A percentile compares a stretch with the other conserved stretches of the same genome.
These are phyloP conservation scores for Pythium pyrilobum DNA, from an alignment of 352 stramenopile genomes.

Conservation along the genomic window DNA sequence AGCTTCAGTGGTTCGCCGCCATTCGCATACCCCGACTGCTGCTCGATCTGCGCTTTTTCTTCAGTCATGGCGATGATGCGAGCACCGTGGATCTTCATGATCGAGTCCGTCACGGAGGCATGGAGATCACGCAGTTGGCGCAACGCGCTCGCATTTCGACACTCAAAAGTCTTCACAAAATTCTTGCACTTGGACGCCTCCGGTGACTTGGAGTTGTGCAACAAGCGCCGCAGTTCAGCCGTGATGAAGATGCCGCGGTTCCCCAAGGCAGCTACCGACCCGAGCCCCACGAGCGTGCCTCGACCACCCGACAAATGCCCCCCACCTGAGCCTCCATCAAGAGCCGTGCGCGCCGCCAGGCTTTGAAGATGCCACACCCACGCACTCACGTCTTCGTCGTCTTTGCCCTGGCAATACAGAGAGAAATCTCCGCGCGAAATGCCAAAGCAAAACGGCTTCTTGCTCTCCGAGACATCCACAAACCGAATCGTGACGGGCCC, in stretches of 20 bases:
- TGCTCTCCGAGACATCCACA: conserved; percentile 70
- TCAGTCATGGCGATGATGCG: conserved; percentile 56
- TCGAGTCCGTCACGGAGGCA: conserved; percentile 43
- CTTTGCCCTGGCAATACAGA: conserved; percentile 70
- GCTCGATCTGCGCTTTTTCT: conserved; percentile 32
- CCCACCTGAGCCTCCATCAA: conserved; percentile 17
- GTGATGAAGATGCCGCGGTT: conserved; percentile 77
- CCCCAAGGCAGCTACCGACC: conserved; percentile 32
- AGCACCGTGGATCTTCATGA: conserved; percentile 55
- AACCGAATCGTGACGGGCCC: conserved; percentile 66
- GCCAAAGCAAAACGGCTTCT: conserved; percentile 83
- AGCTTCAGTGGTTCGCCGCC: conserved; percentile 32
- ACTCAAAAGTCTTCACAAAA: conserved; percentile 62
- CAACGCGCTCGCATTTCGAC: conserved; percentile 31
- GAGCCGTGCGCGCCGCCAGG: conserved; percentile 26
- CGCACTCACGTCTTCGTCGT: conserved; percentile 81
- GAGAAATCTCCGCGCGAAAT: conserved; percentile 64
- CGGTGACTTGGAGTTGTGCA: conserved; percentile 73
- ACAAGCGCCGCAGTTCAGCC: conserved; percentile 64
- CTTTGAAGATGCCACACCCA: conserved; percentile 84
- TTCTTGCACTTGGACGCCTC: conserved; percentile 64
- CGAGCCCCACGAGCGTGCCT: conserved; percentile 2
- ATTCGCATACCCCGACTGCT: conserved; percentile 11
- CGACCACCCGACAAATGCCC: neutral
- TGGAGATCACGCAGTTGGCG: conserved; percentile 66